Evolutionary conservation across 1,284 basidiomycete genomes (phyloP), one percentile per base, ranked within the genome.

Genomic region (Grifola frondosa): DNA sequence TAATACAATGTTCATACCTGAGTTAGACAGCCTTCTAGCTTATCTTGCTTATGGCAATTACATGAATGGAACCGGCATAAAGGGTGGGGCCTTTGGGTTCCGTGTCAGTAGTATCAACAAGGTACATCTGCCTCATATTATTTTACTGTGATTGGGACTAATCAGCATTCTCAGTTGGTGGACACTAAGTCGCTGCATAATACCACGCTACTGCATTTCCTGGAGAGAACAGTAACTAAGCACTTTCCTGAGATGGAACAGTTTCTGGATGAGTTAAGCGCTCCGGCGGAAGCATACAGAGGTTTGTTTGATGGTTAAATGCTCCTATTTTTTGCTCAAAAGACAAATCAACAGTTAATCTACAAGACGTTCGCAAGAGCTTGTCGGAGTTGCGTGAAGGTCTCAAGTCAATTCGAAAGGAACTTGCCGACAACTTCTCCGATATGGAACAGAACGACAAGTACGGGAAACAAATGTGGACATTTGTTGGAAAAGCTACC

Each of bases 81-180:
- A 97, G 63, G 96, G 96, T 49, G 96, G 95, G 21, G 97, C 97
- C 0, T 97, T 93, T 59, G 96, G 96, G 43, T 99, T 99, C 80
- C 86, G 91, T 60, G 86, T 98, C 48, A 93, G 91, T 67, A 97
- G 93, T 65, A 97, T 99, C 70, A 99, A 99, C 73, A 95, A 94
- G 77, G 90, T 86, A 54, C 26, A 60, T 57, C 2, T 20, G 1
- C 11, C 6, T 12, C 3, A 1, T 26, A 19, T 12, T 22, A 22
- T 1, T 21, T 16, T 7, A 29, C 8, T 38, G 13, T 17, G 8
- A 32, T 15, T n/a, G 23, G 19, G 30, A n/a, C 39, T 34, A 3
- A 44, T 28, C 16, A 28, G 30, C 21, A 31, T 39, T 16, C 23
- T 30, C 50, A 95, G 91, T 77, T 99, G 38, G 96, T 98, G 30